A percentile compares a stretch with the other conserved stretches of the same genome.
These are phyloP conservation scores for Penicillium hesseltinei DNA, from an alignment of 2,329 filamentous ascomycete genomes.

Conservation along the genomic window DNA sequence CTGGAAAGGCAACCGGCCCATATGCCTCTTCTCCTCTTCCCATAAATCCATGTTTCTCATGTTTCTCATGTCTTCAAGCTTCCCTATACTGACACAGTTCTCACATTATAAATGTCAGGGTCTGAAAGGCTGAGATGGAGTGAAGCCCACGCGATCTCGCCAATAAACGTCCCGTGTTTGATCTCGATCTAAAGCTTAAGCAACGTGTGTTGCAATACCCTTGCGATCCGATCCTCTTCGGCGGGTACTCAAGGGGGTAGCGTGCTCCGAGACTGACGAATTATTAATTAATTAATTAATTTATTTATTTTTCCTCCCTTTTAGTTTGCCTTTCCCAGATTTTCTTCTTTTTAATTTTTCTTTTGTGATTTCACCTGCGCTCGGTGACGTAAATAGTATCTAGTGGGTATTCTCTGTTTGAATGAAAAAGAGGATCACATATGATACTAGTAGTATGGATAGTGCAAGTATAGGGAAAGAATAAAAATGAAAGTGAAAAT, in stretches of 20 bases:
- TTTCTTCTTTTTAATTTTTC: neutral
- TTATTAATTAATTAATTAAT: neutral
- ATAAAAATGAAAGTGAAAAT: neutral
- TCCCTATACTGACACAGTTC: neutral
- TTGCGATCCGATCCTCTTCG: conserved; percentile 8
- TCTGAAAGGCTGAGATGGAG: neutral
- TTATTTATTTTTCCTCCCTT: neutral
- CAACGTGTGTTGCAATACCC: conserved; percentile 9
- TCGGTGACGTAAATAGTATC: neutral
- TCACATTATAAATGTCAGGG: neutral
- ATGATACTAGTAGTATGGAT: neutral
- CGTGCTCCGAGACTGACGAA: conserved; percentile 12
- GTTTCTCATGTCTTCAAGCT: conserved; percentile 7
- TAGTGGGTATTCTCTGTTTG: neutral
- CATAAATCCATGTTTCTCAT: neutral
- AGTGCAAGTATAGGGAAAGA: neutral
- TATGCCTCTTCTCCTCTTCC: neutral
- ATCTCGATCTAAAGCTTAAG: conserved; percentile 29
- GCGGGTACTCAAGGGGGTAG: conserved; percentile 18
- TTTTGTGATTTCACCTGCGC: conserved; percentile 4
- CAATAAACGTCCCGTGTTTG: conserved; percentile 21
- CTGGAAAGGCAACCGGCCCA: conserved; percentile 23
- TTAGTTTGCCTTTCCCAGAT: neutral
- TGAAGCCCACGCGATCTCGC: conserved; percentile 17
- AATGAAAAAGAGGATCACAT: neutral